Conservation (phyloP, 1,284 basidiomycete genomes). For the Sphagnurus paluster region DNA sequence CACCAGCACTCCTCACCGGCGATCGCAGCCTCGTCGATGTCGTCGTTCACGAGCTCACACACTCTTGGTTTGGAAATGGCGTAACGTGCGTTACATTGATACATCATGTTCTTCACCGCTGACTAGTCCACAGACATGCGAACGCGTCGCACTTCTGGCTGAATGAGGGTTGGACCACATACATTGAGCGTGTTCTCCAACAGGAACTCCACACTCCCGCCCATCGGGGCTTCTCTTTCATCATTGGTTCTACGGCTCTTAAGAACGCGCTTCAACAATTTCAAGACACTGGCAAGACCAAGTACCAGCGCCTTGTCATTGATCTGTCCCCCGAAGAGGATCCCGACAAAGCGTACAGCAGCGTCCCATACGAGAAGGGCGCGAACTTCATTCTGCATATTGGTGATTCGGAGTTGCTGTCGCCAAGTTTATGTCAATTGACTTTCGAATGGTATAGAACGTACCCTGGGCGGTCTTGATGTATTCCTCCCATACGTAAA, state of each 20-base stretch:
- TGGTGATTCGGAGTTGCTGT: slow-evolving; percentile 38
- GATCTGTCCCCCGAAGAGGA: slow-evolving; percentile 85
- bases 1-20: slow-evolving; percentile 70
- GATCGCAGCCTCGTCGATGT: slow-evolving; percentile 88
- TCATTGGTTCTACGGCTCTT: slow-evolving; percentile 77
- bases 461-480: slow-evolving; percentile 84
- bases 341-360: slow-evolving; percentile 78
- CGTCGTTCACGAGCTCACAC: slow-evolving; percentile 76
- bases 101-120: not conserved
- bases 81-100: slow-evolving; percentile 60
- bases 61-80: slow-evolving; percentile 88
- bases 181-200: slow-evolving; percentile 86
- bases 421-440: not conserved
- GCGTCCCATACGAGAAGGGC: slow-evolving; percentile 53
- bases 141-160: slow-evolving; percentile 86
- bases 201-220: slow-evolving; percentile 75
- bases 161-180: slow-evolving; percentile 94
- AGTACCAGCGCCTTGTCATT: slow-evolving; percentile 86
- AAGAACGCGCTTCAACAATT: slow-evolving; percentile 70
- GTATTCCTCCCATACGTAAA: slow-evolving; percentile 81
- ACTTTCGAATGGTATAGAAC: slow-evolving; percentile 49
- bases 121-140: slow-evolving; percentile 50
- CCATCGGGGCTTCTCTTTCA: slow-evolving; percentile 80
- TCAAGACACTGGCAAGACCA: slow-evolving; percentile 57
- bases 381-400: slow-evolving; percentile 56